These are phyloP conservation scores for Vigna mungo DNA, from an alignment of 306 rosid genomes.

Conservation along the genomic window DNA sequence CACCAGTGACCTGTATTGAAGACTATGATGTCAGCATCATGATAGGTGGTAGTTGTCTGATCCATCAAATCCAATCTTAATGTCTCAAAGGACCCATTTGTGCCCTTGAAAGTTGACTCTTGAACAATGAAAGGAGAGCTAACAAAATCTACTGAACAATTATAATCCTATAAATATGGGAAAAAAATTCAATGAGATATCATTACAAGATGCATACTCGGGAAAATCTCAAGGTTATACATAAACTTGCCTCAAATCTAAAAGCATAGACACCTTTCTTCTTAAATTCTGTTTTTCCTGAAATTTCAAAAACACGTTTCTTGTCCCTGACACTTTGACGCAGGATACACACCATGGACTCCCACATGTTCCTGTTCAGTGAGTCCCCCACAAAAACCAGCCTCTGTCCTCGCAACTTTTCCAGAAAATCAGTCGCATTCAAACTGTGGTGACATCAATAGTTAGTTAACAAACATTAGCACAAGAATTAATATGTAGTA, in stretches of 20 bases:
- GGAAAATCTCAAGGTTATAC: slow-evolving; percentile 9
- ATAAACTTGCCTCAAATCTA: slow-evolving; percentile 86
- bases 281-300: slow-evolving; percentile 85
- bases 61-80: slow-evolving; percentile 96
- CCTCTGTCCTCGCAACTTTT: slow-evolving; percentile 74
- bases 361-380: slow-evolving; percentile 97
- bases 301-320: slow-evolving; percentile 74
- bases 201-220: neutral
- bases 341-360: slow-evolving; percentile 85
- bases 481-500: neutral
- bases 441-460: slow-evolving; percentile 58
- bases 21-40: slow-evolving; percentile 82
- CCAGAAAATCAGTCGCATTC: slow-evolving; percentile 92
- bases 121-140: slow-evolving; percentile 85
- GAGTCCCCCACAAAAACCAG: slow-evolving; percentile 96
- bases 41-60: slow-evolving; percentile 64
- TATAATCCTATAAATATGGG: slow-evolving; percentile 71
- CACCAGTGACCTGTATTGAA: slow-evolving; percentile 99
- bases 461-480: slow-evolving; percentile 37
- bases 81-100: slow-evolving; percentile 75
- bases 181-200: slow-evolving; percentile 31
- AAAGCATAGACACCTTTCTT: slow-evolving; percentile 82
- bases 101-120: slow-evolving; percentile 69
- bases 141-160: slow-evolving; percentile 89
- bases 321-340: slow-evolving; percentile 67